Conservation (phyloP, 2,329 filamentous ascomycete genomes). For the Scopulariopsis brevicaulis region DNA sequence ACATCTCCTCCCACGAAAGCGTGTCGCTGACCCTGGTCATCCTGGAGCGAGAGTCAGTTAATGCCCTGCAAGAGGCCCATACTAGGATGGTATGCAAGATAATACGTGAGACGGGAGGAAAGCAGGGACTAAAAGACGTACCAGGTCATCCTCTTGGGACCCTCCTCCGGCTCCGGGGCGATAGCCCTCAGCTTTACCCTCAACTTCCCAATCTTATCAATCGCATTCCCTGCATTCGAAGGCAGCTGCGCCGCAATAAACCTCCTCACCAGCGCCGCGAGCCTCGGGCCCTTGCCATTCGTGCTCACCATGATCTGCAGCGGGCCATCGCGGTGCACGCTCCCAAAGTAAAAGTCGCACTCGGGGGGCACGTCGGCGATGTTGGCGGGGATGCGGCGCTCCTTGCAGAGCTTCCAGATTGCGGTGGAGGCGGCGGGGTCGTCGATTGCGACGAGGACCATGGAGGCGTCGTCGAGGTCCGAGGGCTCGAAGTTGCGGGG, state of each 20-base stretch:
- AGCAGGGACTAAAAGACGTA: slow-evolving; percentile 23
- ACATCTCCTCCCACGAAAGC: slow-evolving; percentile 77
- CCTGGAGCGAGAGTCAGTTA: slow-evolving; percentile 32
- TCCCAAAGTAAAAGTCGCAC: slow-evolving; percentile 98
- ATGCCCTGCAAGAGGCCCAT: not conserved
- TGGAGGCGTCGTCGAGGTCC: slow-evolving; percentile 73
- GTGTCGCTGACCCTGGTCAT: slow-evolving; percentile 87
- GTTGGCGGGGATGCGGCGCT: slow-evolving; percentile 75
- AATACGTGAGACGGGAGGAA: not conserved
- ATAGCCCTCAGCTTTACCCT: slow-evolving; percentile 67
- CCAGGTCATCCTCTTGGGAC: slow-evolving; percentile 86
- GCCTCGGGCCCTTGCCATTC: slow-evolving; percentile 86
- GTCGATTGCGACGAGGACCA: slow-evolving; percentile 91
- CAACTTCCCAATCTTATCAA: slow-evolving; percentile 72
- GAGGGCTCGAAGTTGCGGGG: slow-evolving; percentile 75
- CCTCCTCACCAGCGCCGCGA: slow-evolving; percentile 76
- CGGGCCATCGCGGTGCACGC: slow-evolving; percentile 86
- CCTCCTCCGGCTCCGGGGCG: slow-evolving; percentile 61
- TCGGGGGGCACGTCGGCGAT: slow-evolving; percentile 95
- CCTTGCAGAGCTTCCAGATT: slow-evolving; percentile 91
- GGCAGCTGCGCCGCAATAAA: slow-evolving; percentile 72
- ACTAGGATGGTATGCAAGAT: not conserved
- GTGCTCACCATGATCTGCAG: slow-evolving; percentile 98
- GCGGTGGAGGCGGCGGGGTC: slow-evolving; percentile 81
- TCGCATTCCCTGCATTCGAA: slow-evolving; percentile 69